A percentile compares a stretch with the other conserved stretches of the same genome.
phyloP scores from a whole-genome alignment of 2,329 filamentous ascomycete genomes.

The Verticillium nubilum region DNA sequence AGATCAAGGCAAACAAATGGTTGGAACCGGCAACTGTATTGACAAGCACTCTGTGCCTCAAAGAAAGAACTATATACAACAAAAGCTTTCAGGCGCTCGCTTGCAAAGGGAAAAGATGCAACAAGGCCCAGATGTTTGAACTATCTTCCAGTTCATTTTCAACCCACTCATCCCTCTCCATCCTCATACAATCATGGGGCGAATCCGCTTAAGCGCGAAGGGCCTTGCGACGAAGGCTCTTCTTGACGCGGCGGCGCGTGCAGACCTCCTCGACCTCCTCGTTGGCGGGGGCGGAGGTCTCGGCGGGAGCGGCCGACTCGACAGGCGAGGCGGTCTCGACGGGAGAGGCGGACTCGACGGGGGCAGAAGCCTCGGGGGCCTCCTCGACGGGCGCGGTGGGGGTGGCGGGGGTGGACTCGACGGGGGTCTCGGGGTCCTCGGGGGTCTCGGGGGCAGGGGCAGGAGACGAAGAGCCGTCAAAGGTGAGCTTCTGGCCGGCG shows the following conservation, averaged over 20 bases:
- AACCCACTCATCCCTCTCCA: background rate
- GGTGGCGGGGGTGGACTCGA: background rate
- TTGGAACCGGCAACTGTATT: slow-evolving; percentile 1
- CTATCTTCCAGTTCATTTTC: background rate
- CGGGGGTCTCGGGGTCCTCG: background rate
- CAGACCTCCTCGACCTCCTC: slow-evolving; percentile 4
- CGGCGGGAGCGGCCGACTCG: background rate
- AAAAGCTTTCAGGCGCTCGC: background rate
- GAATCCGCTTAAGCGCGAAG: background rate
- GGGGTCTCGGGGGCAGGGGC: background rate
- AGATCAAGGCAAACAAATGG: background rate
- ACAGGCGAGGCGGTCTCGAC: background rate
- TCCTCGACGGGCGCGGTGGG: background rate
- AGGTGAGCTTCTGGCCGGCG: slow-evolving; percentile 31
- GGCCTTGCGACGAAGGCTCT: background rate
- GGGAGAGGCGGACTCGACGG: background rate
- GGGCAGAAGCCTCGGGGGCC: slow-evolving; percentile 1
- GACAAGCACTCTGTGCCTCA: background rate
- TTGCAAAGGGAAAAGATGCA: background rate
- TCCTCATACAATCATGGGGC: background rate
- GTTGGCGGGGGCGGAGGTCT: background rate
- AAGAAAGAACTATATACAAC: slow-evolving; percentile 1
- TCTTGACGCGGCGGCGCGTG: slow-evolving; percentile 3
- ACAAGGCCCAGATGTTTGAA: background rate
- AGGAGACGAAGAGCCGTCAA: slow-evolving; percentile 16